Conservation (phyloP, 495 filamentous ascomycete genomes). For the Penicillium ucsense region DNA sequence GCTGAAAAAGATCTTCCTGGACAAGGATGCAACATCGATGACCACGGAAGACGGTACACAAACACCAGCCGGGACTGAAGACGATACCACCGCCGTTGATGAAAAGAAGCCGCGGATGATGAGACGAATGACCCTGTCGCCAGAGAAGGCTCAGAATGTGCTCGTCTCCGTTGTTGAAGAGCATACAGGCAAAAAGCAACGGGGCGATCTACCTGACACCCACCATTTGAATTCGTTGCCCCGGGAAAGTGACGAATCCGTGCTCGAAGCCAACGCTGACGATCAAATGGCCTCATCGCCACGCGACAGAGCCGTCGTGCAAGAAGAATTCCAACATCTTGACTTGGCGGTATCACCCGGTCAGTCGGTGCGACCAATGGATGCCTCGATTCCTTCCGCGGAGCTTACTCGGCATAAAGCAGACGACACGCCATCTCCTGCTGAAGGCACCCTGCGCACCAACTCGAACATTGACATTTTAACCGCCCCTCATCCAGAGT, state of each 20-base stretch:
- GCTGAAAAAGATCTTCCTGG: conserved; percentile 88
- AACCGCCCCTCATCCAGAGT: conserved; percentile 6
- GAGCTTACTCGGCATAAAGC: conserved; percentile 1
- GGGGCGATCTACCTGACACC: conserved; percentile 11
- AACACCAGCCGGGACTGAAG: conserved; percentile 49
- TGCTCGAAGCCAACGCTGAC: conserved; percentile 8
- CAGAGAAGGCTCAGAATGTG: conserved; percentile 59
- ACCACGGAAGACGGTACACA: conserved; percentile 36
- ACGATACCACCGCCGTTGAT: conserved; percentile 33
- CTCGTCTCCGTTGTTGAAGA: conserved; percentile 63
- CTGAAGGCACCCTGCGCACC: neutral
- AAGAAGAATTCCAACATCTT: conserved; percentile 55
- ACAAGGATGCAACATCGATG: conserved; percentile 66
- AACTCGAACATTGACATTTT: neutral
- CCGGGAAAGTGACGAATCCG: conserved; percentile 4
- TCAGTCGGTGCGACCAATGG: conserved; percentile 16
- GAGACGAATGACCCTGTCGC: conserved; percentile 48
- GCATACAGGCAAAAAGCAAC: conserved; percentile 37
- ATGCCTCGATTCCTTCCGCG: conserved; percentile 3
- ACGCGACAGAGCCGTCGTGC: conserved; percentile 16
- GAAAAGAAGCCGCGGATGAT: conserved; percentile 25
- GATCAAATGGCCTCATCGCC: conserved; percentile 10
- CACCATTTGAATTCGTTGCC: conserved; percentile 7
- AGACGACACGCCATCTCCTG: conserved; percentile 4
- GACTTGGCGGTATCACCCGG: conserved; percentile 56